Conservation (phyloP, 495 filamentous ascomycete genomes). For the Hypoxylon trugodes region DNA sequence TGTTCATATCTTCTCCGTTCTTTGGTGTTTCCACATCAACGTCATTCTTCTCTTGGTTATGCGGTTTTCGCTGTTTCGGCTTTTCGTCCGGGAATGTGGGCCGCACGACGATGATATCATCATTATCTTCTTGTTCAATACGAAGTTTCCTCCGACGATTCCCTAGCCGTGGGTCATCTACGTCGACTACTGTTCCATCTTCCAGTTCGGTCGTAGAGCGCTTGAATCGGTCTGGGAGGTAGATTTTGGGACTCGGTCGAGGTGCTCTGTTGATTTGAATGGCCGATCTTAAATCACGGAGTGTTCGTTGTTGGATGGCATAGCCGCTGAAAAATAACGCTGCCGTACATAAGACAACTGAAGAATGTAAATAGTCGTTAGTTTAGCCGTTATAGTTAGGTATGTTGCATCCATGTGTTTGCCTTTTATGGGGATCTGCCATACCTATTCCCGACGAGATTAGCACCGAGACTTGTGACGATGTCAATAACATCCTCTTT, state of each 20-base stretch:
- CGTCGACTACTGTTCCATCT: slow-evolving; percentile 47
- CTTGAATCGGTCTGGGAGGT: slow-evolving; percentile 48
- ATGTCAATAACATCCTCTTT: slow-evolving; percentile 58
- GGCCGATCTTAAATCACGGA: slow-evolving; percentile 57
- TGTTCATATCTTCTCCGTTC: slow-evolving; percentile 29
- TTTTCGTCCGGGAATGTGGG: slow-evolving; percentile 40
- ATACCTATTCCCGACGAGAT: slow-evolving; percentile 59
- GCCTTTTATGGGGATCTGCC: slow-evolving; percentile 22
- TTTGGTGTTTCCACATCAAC: slow-evolving; percentile 32
- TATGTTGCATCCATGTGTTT: not conserved
- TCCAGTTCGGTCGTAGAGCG: slow-evolving; percentile 46
- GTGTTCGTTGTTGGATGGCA: slow-evolving; percentile 63
- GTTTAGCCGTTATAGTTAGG: not conserved
- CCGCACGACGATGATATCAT: slow-evolving; percentile 43
- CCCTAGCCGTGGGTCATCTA: slow-evolving; percentile 32
- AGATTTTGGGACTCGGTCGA: slow-evolving; percentile 53
- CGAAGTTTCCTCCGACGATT: not conserved
- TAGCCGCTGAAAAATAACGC: slow-evolving; percentile 63
- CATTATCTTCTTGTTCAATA: slow-evolving; percentile 15
- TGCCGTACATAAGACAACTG: slow-evolving; percentile 59
- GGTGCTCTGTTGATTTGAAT: slow-evolving; percentile 50
- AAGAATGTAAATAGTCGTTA: slow-evolving; percentile 13
- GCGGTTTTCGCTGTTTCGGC: slow-evolving; percentile 18
- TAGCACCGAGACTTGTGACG: slow-evolving; percentile 60
- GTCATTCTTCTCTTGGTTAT: slow-evolving; percentile 20